phyloP scores from a whole-genome alignment of 495 filamentous ascomycete species.

The Amphirosellinia nigrospora region DNA sequence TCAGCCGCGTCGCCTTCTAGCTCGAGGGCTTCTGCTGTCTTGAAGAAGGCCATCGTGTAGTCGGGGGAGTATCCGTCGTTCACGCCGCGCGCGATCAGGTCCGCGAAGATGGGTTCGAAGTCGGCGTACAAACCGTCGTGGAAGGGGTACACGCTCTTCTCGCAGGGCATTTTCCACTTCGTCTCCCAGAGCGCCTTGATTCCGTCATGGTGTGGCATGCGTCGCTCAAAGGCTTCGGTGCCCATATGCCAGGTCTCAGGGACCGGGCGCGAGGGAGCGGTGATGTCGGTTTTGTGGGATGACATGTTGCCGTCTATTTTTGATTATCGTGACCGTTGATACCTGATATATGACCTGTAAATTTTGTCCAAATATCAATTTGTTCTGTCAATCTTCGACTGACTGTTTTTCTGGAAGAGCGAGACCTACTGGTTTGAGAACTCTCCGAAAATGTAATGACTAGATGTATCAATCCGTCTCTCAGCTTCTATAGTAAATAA shows the following conservation, averaged over 20 bases:
- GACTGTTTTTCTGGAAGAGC: not conserved
- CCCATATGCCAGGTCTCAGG: constrained; percentile 46
- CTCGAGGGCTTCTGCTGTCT: constrained; percentile 61
- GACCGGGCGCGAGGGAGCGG: constrained; percentile 2
- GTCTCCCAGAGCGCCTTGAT: constrained; percentile 79
- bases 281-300: not conserved
- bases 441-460: not conserved
- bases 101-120: constrained; percentile 73
- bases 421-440: not conserved
- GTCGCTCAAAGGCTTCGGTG: constrained; percentile 56
- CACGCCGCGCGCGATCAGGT: constrained; percentile 63
- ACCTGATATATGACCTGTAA: not conserved
- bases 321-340: not conserved
- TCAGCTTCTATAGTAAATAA: not conserved
- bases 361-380: not conserved
- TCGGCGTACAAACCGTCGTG: constrained; percentile 74
- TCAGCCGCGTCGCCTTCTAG: constrained; percentile 54
- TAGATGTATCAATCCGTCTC: not conserved
- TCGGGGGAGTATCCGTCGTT: constrained; percentile 67
- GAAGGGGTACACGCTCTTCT: constrained; percentile 76
- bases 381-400: not conserved
- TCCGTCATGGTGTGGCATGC: constrained; percentile 69
- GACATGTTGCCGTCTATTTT: constrained; percentile 20
- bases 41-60: constrained; percentile 69
- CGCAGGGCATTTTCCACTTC: constrained; percentile 76